Evolutionary conservation across 148 eudicot species (phyloP), one percentile per base, ranked within the genome.

Genomic region (Rhododendron ovatum): DNA sequence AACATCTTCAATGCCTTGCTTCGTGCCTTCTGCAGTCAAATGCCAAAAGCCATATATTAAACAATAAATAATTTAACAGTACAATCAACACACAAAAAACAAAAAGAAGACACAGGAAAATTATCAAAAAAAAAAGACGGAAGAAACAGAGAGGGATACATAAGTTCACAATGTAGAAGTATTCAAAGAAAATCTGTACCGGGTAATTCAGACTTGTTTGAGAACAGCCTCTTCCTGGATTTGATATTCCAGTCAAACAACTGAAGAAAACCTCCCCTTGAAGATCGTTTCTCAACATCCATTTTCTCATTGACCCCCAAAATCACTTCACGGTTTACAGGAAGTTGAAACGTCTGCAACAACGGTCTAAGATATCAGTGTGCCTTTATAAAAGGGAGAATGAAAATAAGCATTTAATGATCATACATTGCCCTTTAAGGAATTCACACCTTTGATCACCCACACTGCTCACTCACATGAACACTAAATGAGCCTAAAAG

Each of bases 201-300:
- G 1, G 90, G 86, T 47, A 85, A 82, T 77, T 93, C 98, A 71
- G 92, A 89, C 90, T 93, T 95, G 93, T 86, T 92, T 8, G 95
- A 88, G 90, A 97, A 97, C 63, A 94, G 92, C 93, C 93, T 97
- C 86, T 94, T 97, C 87, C 93, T 90, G 39, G 98, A 94, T 91
- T 97, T 97, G 59, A 88, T 92, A 91, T 94, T 93, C 98, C 98
- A 97, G 88, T 95, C 99, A 85, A 97, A 97, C 94, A 97, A 88
- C 91, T 95, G 92, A 82, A 94, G 92, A 83, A 97, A 93, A 30
- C 98, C 92, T 41, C 98, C 99, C 88, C 92, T 96, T 2, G 92
- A 92, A 63, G 88, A 89, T 89, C 90, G 91, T 82, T 91, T 92
- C 88, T 94, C 98, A 63, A 92, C 88, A 82, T 93, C 98, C 99